Conservation (phyloP, 345 rosid species). For the Lumnitzera littorea region DNA sequence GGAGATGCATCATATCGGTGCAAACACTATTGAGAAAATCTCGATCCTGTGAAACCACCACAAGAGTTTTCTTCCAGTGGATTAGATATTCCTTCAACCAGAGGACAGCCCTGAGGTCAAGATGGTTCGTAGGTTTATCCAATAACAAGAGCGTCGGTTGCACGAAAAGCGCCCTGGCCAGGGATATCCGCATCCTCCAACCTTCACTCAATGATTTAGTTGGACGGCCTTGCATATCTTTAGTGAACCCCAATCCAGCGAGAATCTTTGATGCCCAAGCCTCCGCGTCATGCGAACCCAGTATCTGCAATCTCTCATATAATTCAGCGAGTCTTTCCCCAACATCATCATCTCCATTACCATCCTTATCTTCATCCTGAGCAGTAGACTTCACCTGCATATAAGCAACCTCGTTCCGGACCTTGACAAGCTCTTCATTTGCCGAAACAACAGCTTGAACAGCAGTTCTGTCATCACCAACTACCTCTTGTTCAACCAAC, state of each 20-base stretch:
- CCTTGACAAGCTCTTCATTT: slow-evolving; percentile 68
- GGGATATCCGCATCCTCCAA: slow-evolving; percentile 97
- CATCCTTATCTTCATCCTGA: slow-evolving; percentile 24
- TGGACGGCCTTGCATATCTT: slow-evolving; percentile 78
- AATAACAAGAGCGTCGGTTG: slow-evolving; percentile 84
- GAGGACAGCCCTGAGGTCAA: slow-evolving; percentile 89
- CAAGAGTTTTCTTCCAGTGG: slow-evolving; percentile 88
- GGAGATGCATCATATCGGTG: slow-evolving; percentile 88
- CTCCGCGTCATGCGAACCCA: slow-evolving; percentile 96
- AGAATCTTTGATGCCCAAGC: slow-evolving; percentile 92
- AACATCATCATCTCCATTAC: slow-evolving; percentile 36
- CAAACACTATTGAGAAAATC: slow-evolving; percentile 93
- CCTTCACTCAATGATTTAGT: slow-evolving; percentile 94
- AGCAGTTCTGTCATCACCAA: slow-evolving; percentile 82
- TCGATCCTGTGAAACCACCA: slow-evolving; percentile 93
- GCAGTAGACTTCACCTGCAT: slow-evolving; percentile 38
- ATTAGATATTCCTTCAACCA: slow-evolving; percentile 91
- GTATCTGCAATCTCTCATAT: slow-evolving; percentile 76
- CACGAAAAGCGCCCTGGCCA: slow-evolving; percentile 92
- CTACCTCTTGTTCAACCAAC: slow-evolving; percentile 88
- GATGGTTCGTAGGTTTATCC: slow-evolving; percentile 98
- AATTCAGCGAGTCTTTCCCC: slow-evolving; percentile 84
- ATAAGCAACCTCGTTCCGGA: slow-evolving; percentile 58
- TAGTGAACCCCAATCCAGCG: slow-evolving; percentile 90
- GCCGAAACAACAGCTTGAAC: slow-evolving; percentile 89